Evolutionary conservation across 2,329 filamentous ascomycete genomes (phyloP).

Genomic region (Trichocomaceae sp.): DNA sequence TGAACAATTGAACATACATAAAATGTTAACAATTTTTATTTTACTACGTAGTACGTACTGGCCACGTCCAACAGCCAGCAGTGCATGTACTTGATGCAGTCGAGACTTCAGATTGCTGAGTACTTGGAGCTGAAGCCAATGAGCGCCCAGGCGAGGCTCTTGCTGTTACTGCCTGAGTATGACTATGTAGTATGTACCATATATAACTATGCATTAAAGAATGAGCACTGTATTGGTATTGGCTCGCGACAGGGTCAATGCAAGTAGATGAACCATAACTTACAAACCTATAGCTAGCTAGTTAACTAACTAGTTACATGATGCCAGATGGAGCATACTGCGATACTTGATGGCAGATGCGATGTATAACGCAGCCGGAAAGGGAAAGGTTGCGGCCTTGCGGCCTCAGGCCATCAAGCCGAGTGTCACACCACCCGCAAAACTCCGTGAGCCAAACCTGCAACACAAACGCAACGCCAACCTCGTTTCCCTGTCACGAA

Average conservation of each 20-base stretch:
- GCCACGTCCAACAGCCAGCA: no score
- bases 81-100: background rate
- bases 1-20: background rate
- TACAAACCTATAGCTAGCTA: no score
- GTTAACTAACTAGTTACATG: no score
- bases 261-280: background rate
- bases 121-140: background rate
- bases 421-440: slow-evolving; percentile 17
- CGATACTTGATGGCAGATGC: no score
- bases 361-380: no score
- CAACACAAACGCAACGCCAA: slow-evolving; percentile 6
- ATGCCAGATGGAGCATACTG: no score
- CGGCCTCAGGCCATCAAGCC: slow-evolving; percentile 12
- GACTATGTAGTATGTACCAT: no score
- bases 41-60: no score
- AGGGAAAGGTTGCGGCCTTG: slow-evolving; percentile 7
- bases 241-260: background rate
- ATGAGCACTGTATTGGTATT: background rate
- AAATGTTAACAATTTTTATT: no score
- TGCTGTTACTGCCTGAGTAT: no score
- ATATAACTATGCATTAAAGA: no score
- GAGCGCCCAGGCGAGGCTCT: background rate
- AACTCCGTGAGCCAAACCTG: slow-evolving; percentile 14
- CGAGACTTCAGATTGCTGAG: no score
- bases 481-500: slow-evolving; percentile 8